phyloP scores from a whole-genome alignment of 768 basidiomycete species.

The Leucocoprinus leucothites region DNA sequence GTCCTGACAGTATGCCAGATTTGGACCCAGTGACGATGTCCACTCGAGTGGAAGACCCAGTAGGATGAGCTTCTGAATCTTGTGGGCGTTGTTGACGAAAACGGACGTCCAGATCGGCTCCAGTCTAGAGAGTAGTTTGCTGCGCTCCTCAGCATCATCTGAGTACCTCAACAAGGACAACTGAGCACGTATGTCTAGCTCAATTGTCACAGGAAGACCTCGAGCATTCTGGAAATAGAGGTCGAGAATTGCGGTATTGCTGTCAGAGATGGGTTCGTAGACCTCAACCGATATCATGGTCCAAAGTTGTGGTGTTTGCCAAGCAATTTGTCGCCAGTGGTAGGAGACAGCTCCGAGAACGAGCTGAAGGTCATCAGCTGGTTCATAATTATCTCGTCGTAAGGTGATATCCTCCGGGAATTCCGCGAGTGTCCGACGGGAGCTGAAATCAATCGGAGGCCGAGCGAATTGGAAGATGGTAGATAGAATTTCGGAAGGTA shows the following conservation, averaged over 20 bases:
- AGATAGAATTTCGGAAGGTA: slow-evolving; percentile 3
- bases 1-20: background rate
- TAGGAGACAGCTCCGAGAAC: background rate
- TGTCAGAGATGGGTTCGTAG: background rate
- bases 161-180: background rate
- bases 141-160: background rate
- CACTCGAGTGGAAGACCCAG: background rate
- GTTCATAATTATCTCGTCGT: background rate
- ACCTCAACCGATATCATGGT: background rate
- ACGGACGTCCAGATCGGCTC: background rate
- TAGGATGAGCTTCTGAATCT: background rate
- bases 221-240: slow-evolving; percentile 5
- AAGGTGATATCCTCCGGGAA: too few species aligned
- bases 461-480: slow-evolving; percentile 1
- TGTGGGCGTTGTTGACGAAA: background rate
- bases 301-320: slow-evolving; percentile 6
- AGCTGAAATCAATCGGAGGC: background rate
- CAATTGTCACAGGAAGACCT: background rate
- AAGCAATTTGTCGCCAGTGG: background rate
- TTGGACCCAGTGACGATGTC: background rate
- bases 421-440: background rate
- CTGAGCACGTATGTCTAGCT: background rate
- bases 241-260: background rate
- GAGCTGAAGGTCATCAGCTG: background rate
- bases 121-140: background rate